Base-by-base conservation (phyloP, 805 yeast species). In the Limtongozyma cylindracea region DNA sequence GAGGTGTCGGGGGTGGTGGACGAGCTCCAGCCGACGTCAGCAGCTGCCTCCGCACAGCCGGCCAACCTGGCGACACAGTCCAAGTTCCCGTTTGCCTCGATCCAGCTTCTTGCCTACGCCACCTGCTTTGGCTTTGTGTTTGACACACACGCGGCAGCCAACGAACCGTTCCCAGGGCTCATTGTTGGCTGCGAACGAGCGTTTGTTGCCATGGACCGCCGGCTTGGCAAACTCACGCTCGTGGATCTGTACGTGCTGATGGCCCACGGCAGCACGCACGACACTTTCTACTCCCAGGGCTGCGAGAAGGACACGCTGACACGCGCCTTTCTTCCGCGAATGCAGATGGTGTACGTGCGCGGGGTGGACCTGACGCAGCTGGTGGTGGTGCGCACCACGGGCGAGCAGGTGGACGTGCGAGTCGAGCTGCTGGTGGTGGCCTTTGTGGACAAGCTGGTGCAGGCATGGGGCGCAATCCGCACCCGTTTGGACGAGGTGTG, bases 91-190 rank as follows among this genome's bases (percentile, higher is more conserved):
- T 47, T 53, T 28, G 55, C 52, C 21, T 50, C 76, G 0, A 44
- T 71, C 15, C 71, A 62, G 21, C 49, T 71, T 12, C 37, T 66
- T 5, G 60, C 77, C 0, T 58, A 66, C 30, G 61, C 70, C 29
- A 50, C 73, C 27, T 72, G 91, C 28, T 27, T 72, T 16, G 91
- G 93, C 0, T 77, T 92, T 80, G 37, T 72, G 4, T 72, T 71
- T 35, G 66, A 59, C n/a, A 39, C 39, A 4, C n/a, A n/a, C n/a
- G n/a, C n/a, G n/a, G n/a, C n/a, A n/a, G 36, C 39, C 2, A 27
- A 35, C 2, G 53, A 52, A 12, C 47, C 43, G 15, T 52, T 47
- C 23, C 78, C 78, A 0, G 94, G 94, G 8, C 35, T 77, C n/a
- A 66, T 73, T 18, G 28, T 65, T 15, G 95, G 95, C 0, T 76